Base-by-base conservation (phyloP, 345 rosid species). In the Linum usitatissimum region DNA sequence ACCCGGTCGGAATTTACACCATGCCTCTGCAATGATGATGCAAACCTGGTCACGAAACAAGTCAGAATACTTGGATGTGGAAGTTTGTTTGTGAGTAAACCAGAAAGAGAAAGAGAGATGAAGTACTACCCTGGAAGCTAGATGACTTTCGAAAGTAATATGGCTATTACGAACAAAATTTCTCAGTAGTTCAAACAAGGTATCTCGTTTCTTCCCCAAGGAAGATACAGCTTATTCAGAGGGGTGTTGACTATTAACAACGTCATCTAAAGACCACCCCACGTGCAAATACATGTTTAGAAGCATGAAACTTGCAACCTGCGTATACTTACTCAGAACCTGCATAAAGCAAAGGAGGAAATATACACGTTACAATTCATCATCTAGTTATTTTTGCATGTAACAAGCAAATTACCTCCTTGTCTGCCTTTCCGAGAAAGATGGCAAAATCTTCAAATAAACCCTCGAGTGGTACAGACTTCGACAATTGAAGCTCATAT, bases 401-500 rank as follows among this genome's bases (percentile, higher is more conserved):
- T 30, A 68, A 7, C 34, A 18, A 13, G 40, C 77, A 67, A 51
- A 87, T n/a, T n/a, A n/a, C 99, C 93, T 90, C 97, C 59, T 82
- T 82, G 73, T 87, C 86, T 79, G 80, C 77, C 72, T 73, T 80
- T 78, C 84, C 82, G 72, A 83, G 86, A 65, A 76, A 70, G 63
- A 57, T 70, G 66, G 80, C 81, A 69, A 88, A 57, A 78, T 93
- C 94, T 55, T 78, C 85, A 74, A 70, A 90, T 53, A 86, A 66
- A 74, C 74, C 76, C 67, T 84, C 99, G 70, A 81, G 68, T 53
- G 77, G 82, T 57, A 86, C 85, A 71, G 83, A 64, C 83, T 79
- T 83, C 39, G 79, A 80, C 75, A 93, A 72, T 66, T 90, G 99
- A 76, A 93, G 96, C 87, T 93, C 97, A 68, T 90, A 90, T 65